phyloP scores from a whole-genome alignment of 495 filamentous ascomycete genomes.

The Achaetomiella virescens region DNA sequence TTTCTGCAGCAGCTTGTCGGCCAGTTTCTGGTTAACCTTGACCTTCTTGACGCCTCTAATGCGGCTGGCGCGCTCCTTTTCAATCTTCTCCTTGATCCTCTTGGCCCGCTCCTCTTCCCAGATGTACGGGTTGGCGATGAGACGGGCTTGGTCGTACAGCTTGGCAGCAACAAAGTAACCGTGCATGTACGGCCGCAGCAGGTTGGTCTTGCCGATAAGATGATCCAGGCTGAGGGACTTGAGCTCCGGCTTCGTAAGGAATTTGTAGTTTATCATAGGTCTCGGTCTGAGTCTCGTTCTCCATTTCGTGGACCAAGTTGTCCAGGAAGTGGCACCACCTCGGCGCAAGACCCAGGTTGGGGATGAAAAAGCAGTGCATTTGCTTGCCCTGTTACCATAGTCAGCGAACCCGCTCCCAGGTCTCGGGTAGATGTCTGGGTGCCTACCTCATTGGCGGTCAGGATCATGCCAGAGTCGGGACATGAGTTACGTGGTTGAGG shows the following conservation, averaged over 20 bases:
- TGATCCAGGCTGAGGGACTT: constrained; percentile 75
- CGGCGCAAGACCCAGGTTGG: constrained; percentile 77
- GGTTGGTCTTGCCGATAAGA: constrained; percentile 75
- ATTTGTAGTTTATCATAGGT: constrained; percentile 99
- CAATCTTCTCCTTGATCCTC: constrained; percentile 82
- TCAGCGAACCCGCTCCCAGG: not conserved
- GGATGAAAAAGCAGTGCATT: constrained; percentile 91
- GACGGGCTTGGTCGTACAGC: constrained; percentile 85
- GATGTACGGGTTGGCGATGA: constrained; percentile 87
- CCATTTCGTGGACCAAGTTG: constrained; percentile 97
- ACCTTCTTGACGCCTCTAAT: constrained; percentile 92
- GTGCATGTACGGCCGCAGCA: constrained; percentile 94
- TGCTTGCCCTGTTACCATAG: constrained; percentile 24
- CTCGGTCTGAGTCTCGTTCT: constrained; percentile 62
- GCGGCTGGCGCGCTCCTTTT: constrained; percentile 85
- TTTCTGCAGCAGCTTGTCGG: constrained; percentile 70
- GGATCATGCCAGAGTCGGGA: constrained; percentile 79
- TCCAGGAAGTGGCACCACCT: constrained; percentile 96
- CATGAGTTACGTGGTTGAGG: constrained; percentile 85
- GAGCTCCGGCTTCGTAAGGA: constrained; percentile 81
- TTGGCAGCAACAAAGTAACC: constrained; percentile 93
- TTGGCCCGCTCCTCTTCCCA: constrained; percentile 86
- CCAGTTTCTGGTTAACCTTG: constrained; percentile 78
- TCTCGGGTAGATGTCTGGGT: constrained; percentile 38
- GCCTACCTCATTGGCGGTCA: constrained; percentile 92